Conservation (phyloP, 257 asterid species). For the Nicotiana obtusifolia region DNA sequence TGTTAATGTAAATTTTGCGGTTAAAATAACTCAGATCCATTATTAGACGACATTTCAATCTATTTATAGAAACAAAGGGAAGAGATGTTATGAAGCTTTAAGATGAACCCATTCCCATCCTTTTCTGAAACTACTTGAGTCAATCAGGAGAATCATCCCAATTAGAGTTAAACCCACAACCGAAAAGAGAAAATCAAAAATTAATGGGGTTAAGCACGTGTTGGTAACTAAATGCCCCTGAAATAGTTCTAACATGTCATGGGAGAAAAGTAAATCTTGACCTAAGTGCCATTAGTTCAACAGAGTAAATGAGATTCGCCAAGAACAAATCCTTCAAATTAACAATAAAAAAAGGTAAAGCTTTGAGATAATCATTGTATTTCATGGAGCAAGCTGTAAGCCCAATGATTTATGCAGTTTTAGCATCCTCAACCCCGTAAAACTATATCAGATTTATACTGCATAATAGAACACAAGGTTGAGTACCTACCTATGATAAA, state of each 20-base stretch:
- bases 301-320: not conserved
- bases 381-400: not conserved
- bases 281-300: not conserved
- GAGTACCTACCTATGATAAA: not conserved
- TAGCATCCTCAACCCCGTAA: not conserved
- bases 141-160: conserved; percentile 7
- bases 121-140: not conserved
- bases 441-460: not conserved
- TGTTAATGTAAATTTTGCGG: not conserved
- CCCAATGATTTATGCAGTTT: not conserved
- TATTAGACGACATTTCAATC: not conserved
- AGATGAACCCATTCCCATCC: not conserved
- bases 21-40: not conserved
- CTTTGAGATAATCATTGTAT: not conserved
- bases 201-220: not conserved
- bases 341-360: not conserved
- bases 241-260: not conserved
- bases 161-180: not conserved
- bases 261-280: not conserved
- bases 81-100: not conserved
- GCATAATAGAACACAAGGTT: not conserved
- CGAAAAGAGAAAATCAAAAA: not conserved
- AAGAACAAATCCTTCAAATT: not conserved
- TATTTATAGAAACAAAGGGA: not conserved
- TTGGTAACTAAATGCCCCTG: not conserved